These are phyloP conservation scores for Symbiodinium natans DNA, from an alignment of 73 alveolate species.

Conservation along the genomic window DNA sequence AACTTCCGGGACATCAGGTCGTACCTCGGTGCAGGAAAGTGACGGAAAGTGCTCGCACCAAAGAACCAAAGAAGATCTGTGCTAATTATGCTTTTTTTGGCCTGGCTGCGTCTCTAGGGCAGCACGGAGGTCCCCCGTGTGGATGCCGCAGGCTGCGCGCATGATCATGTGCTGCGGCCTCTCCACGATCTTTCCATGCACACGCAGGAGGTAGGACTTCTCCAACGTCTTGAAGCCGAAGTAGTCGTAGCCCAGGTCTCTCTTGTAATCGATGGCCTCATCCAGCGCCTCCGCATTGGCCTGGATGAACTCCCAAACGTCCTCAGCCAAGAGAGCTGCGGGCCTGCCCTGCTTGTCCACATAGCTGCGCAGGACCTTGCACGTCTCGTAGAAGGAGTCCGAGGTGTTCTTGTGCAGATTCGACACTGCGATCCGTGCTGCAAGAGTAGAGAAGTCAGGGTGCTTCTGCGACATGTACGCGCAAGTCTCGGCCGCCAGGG, in stretches of 20 bases:
- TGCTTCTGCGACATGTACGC: slow-evolving; percentile 95
- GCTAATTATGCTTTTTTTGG: no score
- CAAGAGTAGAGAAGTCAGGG: slow-evolving; percentile 98
- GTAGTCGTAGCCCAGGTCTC: slow-evolving; percentile 96
- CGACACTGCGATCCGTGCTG: slow-evolving; percentile 98
- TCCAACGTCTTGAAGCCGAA: slow-evolving; percentile 99
- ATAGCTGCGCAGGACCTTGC: slow-evolving; percentile 48
- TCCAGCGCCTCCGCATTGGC: background rate
- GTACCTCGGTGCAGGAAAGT: slow-evolving; percentile 63
- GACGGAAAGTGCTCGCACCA: no score
- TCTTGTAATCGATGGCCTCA: background rate
- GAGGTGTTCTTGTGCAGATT: slow-evolving; percentile 97
- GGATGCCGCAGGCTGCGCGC: slow-evolving; percentile 98
- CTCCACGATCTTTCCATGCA: slow-evolving; percentile 96
- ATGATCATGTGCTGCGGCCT: slow-evolving; percentile 97
- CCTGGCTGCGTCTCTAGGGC: slow-evolving; percentile 97
- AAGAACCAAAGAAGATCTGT: no score
- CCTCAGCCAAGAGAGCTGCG: slow-evolving; percentile 60
- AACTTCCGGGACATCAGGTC: slow-evolving; percentile 95
- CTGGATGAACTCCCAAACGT: background rate
- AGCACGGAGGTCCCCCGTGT: slow-evolving; percentile 57
- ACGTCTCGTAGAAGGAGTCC: slow-evolving; percentile 73
- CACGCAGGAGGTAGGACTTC: slow-evolving; percentile 97
- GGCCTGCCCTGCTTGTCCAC: slow-evolving; percentile 71
- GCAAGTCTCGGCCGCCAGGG: slow-evolving; percentile 98